Evolutionary conservation across 768 basidiomycete genomes (phyloP), one percentile per base, ranked within the genome.

Genomic region (Termitomyces sp.): DNA sequence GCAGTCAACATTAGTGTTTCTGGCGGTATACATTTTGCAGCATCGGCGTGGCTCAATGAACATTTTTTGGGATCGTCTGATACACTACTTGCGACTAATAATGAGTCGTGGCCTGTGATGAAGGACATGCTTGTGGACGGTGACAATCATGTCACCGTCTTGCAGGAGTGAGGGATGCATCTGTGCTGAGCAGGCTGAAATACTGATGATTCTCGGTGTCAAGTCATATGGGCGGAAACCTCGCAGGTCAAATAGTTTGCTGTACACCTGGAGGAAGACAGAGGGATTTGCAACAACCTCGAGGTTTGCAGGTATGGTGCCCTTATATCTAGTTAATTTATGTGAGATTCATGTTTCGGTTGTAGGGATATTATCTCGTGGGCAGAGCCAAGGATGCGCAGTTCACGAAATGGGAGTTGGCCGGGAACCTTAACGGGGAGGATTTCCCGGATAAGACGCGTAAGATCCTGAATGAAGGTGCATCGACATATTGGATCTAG

Each of bases 191-290:
- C 43, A 32, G 23, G 10, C 9, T 13, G 5, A 18, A 10, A 9
- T 44, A 14, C 44, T 26, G 26, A 60, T 14, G 4, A 30, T 8
- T 12, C 8, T 26, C 10, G 6, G 18, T 47, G 28, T 54, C 2
- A 35, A 64, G 63, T n/a, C 60, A 64, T 51, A 64, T 64, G 63
- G 63, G 63, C 4, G 60, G 61, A 44, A 64, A 64, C n/a, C 57
- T 64, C 20, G 63, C 63, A 14, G 63, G 63, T 9, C 63, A 64
- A n/a, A 40, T 64, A 38, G 63, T 64, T 12, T 64, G 63, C 28
- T 64, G 63, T 41, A 64, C 63, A 7, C 63, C 63, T 8, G 63
- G 63, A 13, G 63, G 63, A 20, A 58, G 63, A 6, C 63, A 64
- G 44, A 46, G 63, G 18, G 63, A 64, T 51, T 26, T 64, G 35